A percentile compares a stretch with the other conserved stretches of the same genome.
Conservation (phyloP, 2,329 filamentous ascomycete species). For the Conoideocrella luteorostrata region DNA sequence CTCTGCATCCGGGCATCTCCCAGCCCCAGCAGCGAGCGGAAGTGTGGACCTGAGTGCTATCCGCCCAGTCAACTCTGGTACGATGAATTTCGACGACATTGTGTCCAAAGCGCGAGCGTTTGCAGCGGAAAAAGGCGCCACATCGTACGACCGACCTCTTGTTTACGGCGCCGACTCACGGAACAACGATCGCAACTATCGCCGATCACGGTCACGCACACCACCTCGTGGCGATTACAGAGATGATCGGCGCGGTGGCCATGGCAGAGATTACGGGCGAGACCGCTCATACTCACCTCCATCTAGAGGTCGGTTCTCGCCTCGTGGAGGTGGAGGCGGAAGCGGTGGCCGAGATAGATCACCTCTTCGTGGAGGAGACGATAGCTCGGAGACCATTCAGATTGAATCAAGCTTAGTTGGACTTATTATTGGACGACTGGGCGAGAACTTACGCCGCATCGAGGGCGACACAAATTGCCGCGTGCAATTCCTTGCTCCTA, state of each 20-base stretch:
- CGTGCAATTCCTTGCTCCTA: slow-evolving; percentile 79
- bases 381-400: slow-evolving; percentile 73
- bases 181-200: slow-evolving; percentile 44
- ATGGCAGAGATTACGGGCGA: slow-evolving; percentile 41
- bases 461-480: slow-evolving; percentile 76
- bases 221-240: slow-evolving; percentile 66
- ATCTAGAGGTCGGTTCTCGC: slow-evolving; percentile 54
- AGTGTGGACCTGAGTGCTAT: slow-evolving; percentile 75
- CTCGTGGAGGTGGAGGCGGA: slow-evolving; percentile 41
- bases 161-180: slow-evolving; percentile 35
- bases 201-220: slow-evolving; percentile 66
- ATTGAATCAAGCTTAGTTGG: slow-evolving; percentile 85
- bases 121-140: slow-evolving; percentile 70
- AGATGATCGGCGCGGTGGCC: slow-evolving; percentile 69
- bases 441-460: slow-evolving; percentile 80
- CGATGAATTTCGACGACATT: slow-evolving; percentile 76
- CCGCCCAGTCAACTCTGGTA: slow-evolving; percentile 72
- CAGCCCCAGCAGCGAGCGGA: slow-evolving; percentile 66
- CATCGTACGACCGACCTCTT: slow-evolving; percentile 52
- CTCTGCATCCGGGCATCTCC: slow-evolving; percentile 42
- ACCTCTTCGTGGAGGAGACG: slow-evolving; percentile 50
- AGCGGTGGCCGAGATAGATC: slow-evolving; percentile 52
- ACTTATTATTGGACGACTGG: slow-evolving; percentile 83
- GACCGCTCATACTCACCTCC: slow-evolving; percentile 69
- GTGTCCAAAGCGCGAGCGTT: slow-evolving; percentile 79